Base-by-base conservation (phyloP, 192 early-diverging fungal genomes). In the Backusella australiensis region DNA sequence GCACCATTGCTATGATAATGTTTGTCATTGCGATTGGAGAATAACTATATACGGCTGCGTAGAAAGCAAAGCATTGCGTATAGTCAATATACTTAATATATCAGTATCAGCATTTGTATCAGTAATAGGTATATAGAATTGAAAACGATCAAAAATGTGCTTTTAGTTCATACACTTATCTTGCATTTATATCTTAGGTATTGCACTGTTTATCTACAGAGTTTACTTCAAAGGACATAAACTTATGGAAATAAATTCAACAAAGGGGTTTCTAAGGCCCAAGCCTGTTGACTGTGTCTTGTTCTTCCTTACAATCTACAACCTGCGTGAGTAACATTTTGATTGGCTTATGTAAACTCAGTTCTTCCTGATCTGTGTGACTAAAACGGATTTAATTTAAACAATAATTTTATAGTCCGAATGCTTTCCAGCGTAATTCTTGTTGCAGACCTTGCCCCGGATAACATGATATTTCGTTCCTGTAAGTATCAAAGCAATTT, bases 251-350 rank as follows among this genome's bases (percentile, higher is more conserved):
- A 67, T 39, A 32, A 67, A 71, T 42, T 29, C 46, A 9, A 34
- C 42, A 11, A 72, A 52, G 17, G 78, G 78, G 12, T 52, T 73
- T 39, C 59, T 79, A 34, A 72, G 78, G 15, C 78, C 78, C 12
- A 79, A 79, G 12, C 78, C 78, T 17, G 69, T 79, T 21, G 78
- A 79, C 46, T 74, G 78, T 36, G 35, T 79, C 8, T 5, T 79
- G 6, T 46, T 73, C 2, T 71, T 74, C 42, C 39, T 79, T 49
- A 49, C 46, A 49, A 19, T 49, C n/a, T 49, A 4, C 19, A 49
- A 49, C 19, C 19, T 49, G 19, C 46, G 17, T 75, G 56, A 29
- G 23, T 79, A 23, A 49, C 19, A 19, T n/a, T 79, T 75, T 56
- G 71, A 75, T 63, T 38, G 67, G 39, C 46, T 73, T 38, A 36